These are phyloP conservation scores for Gonium pectorale DNA, from an alignment of 139 green algal genomes.

Conservation along the genomic window DNA sequence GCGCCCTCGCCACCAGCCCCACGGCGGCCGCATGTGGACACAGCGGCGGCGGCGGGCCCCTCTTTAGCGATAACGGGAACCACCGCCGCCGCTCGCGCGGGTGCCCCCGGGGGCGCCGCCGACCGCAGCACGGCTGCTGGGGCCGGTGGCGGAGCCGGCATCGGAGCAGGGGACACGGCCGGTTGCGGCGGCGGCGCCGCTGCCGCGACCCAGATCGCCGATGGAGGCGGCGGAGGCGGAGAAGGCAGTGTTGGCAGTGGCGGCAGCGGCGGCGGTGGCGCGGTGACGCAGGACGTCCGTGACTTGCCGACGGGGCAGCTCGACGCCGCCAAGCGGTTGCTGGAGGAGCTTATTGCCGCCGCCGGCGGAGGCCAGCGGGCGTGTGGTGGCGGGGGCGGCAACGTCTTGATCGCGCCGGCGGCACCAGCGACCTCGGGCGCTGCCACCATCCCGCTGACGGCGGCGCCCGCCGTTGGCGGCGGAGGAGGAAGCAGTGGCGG, in stretches of 20 bases:
- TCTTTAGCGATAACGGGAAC: too few species aligned
- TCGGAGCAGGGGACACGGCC: too few species aligned
- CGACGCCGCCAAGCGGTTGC: background rate
- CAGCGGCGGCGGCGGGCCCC: too few species aligned
- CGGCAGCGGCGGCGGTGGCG: background rate
- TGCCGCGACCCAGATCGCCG: background rate
- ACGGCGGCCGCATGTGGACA: too few species aligned
- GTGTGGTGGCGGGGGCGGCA: conserved; percentile 4
- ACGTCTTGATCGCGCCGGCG: background rate
- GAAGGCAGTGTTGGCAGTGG: background rate
- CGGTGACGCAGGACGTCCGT: background rate
- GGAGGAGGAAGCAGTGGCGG: background rate
- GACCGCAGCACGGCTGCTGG: too few species aligned
- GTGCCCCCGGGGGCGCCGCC: too few species aligned
- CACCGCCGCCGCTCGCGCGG: too few species aligned
- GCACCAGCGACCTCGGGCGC: too few species aligned
- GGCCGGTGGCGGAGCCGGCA: too few species aligned
- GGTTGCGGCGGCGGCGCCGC: background rate
- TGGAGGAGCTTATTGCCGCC: background rate
- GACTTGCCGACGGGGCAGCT: conserved; percentile 1
- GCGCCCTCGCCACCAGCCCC: too few species aligned
- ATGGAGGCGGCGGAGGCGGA: background rate
- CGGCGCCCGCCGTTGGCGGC: background rate
- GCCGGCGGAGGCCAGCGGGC: background rate
- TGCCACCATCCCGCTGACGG: too few species aligned